phyloP scores from a whole-genome alignment of 257 asterid species.

The Capsicum baccatum region DNA sequence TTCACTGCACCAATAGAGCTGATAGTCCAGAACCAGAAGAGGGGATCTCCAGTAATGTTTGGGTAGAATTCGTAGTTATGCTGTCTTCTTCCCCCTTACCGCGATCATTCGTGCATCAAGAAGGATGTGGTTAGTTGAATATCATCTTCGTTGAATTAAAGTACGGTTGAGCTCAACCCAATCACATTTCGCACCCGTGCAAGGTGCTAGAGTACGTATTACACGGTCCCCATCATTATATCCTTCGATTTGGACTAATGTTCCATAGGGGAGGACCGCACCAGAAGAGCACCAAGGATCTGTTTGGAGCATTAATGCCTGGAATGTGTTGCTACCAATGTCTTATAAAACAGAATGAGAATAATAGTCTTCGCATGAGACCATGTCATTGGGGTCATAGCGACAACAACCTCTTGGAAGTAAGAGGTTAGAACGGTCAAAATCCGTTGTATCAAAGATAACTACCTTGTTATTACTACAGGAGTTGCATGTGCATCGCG shows the following conservation, averaged over 20 bases:
- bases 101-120: too few species aligned
- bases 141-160: too few species aligned
- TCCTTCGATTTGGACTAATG: conserved; percentile 60
- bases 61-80: too few species aligned
- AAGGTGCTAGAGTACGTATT: conserved; percentile 42
- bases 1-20: too few species aligned
- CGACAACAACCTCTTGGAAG: too few species aligned
- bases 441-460: conserved; percentile 9
- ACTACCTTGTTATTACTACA: conserved; percentile 42
- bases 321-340: conserved; percentile 23
- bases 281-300: conserved; percentile 75
- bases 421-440: too few species aligned
- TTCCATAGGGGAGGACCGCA: conserved; percentile 54
- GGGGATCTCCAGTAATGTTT: too few species aligned
- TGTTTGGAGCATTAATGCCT: conserved; percentile 48
- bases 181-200: conserved; percentile 12
- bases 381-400: too few species aligned
- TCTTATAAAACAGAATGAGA: conserved; percentile 69
- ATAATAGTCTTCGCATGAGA: conserved; percentile 46
- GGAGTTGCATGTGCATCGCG: conserved; percentile 21
- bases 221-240: conserved; percentile 49
- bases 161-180: too few species aligned
- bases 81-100: too few species aligned
- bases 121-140: too few species aligned
- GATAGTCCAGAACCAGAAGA: too few species aligned